These are phyloP conservation scores for Euphorbia pulcherrima DNA, from an alignment of 345 rosid genomes.

Conservation along the genomic window DNA sequence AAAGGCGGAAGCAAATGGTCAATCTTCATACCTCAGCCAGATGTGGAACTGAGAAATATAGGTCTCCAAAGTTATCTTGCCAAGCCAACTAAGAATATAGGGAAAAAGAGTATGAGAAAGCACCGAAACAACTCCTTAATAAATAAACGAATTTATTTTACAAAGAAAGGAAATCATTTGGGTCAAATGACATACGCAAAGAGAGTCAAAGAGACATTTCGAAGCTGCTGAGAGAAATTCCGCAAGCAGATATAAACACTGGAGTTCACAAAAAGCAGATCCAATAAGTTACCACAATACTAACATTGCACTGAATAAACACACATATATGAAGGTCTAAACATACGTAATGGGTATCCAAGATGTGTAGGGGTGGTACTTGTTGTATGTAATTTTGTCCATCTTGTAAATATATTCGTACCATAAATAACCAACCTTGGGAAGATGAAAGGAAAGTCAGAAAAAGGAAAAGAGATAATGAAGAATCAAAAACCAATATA, in stretches of 20 bases:
- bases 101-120: conserved; percentile 18
- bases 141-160: neutral
- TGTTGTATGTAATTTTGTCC: conserved; percentile 88
- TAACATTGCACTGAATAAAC: neutral
- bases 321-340: neutral
- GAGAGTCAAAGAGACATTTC: conserved; percentile 69
- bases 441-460: conserved; percentile 10
- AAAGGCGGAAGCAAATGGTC: neutral
- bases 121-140: neutral
- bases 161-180: conserved; percentile 7
- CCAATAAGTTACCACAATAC: conserved; percentile 14
- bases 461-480: conserved; percentile 5
- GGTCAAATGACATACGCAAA: conserved; percentile 57
- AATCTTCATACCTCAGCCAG: conserved; percentile 80
- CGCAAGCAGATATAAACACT: conserved; percentile 91
- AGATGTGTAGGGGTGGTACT: conserved; percentile 93
- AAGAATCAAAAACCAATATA: conserved; percentile 9
- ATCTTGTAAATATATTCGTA: conserved; percentile 85
- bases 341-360: conserved; percentile 99
- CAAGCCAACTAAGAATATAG: conserved; percentile 68
- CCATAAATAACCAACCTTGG: conserved; percentile 91
- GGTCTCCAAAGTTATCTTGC: conserved; percentile 87
- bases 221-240: conserved; percentile 80
- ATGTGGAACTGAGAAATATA: conserved; percentile 95
- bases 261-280: conserved; percentile 27